These are phyloP conservation scores for Paxillus involutus DNA, from an alignment of 768 basidiomycete genomes.

Conservation along the genomic window DNA sequence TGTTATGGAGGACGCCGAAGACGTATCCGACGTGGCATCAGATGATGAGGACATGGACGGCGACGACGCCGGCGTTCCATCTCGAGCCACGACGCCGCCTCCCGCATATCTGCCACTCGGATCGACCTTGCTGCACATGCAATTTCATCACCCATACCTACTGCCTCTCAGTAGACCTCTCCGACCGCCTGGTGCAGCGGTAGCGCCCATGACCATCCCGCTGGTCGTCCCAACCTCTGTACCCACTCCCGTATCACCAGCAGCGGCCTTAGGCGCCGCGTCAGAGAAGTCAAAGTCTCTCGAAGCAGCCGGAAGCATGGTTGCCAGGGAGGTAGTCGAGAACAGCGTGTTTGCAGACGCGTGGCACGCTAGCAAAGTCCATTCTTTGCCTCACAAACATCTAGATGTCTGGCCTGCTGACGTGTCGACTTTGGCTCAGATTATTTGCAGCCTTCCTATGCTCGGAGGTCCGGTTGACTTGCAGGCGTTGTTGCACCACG, in stretches of 20 bases:
- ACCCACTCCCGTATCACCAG: conserved; percentile 85
- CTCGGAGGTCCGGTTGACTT: conserved; percentile 45
- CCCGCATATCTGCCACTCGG: conserved; percentile 73
- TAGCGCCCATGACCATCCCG: conserved; percentile 44
- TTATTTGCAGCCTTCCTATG: conserved; percentile 30
- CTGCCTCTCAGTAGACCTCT: conserved; percentile 63
- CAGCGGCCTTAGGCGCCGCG: conserved; percentile 60
- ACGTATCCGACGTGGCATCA: conserved; percentile 39
- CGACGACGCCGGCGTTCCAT: conserved; percentile 25
- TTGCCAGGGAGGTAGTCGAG: conserved; percentile 72
- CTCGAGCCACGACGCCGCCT: conserved; percentile 67
- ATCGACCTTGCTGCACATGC: conserved; percentile 62
- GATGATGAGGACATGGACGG: conserved; percentile 40
- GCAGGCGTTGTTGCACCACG: conserved; percentile 41
- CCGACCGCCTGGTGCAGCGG: conserved; percentile 55
- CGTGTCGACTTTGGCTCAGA: conserved; percentile 44
- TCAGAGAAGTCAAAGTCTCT: conserved; percentile 67
- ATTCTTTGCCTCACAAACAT: conserved; percentile 10
- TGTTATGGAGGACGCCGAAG: conserved; percentile 34
- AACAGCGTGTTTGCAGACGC: conserved; percentile 68
- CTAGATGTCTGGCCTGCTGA: conserved; percentile 60
- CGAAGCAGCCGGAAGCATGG: conserved; percentile 61
- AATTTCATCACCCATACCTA: conserved; percentile 63
- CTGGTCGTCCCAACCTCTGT: conserved; percentile 50
- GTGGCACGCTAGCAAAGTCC: conserved; percentile 49